Conservation (phyloP, 176 grass and related monocot genomes). For the Ananas comosus region DNA sequence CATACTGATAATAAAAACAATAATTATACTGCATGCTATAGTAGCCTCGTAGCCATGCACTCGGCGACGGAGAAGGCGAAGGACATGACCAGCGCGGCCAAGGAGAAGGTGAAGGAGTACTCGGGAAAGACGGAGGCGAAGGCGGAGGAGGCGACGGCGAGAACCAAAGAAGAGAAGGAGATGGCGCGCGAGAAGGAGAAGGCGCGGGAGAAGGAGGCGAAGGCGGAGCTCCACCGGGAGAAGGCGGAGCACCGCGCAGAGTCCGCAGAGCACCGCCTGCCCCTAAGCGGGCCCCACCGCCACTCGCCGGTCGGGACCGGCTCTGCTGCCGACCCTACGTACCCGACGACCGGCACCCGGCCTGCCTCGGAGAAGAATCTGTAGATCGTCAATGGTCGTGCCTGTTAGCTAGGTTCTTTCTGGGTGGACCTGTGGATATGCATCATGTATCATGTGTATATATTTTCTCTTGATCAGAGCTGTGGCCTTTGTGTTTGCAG, state of each 20-base stretch:
- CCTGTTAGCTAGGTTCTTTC: no score
- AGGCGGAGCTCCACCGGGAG: slow-evolving; percentile 47
- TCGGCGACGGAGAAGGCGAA: slow-evolving; percentile 40
- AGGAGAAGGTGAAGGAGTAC: slow-evolving; percentile 47
- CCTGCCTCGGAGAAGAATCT: slow-evolving; percentile 21
- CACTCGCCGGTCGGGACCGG: slow-evolving; percentile 14
- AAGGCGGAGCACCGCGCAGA: slow-evolving; percentile 43
- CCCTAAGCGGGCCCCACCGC: slow-evolving; percentile 15
- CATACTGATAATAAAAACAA: background rate
- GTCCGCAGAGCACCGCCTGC: slow-evolving; percentile 16
- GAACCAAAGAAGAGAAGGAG: slow-evolving; percentile 36
- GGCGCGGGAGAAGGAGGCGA: slow-evolving; percentile 38
- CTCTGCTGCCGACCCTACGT: background rate
- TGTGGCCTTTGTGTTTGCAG: background rate
- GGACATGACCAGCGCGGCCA: slow-evolving; percentile 44
- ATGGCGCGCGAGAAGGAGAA: slow-evolving; percentile 31
- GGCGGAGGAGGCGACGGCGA: slow-evolving; percentile 23
- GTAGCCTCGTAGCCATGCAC: slow-evolving; percentile 24
- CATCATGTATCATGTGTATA: no score
- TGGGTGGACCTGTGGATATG: no score
- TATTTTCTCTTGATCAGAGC: no score
- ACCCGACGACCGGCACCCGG: background rate
- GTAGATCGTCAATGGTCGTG: background rate
- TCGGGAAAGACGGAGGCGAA: slow-evolving; percentile 33
- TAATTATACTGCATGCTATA: background rate